Percentiles rank a stretch among this genome's conserved stretches.
Evolutionary conservation across 768 basidiomycete genomes (phyloP).

Genomic region (Leccinum boreale): DNA sequence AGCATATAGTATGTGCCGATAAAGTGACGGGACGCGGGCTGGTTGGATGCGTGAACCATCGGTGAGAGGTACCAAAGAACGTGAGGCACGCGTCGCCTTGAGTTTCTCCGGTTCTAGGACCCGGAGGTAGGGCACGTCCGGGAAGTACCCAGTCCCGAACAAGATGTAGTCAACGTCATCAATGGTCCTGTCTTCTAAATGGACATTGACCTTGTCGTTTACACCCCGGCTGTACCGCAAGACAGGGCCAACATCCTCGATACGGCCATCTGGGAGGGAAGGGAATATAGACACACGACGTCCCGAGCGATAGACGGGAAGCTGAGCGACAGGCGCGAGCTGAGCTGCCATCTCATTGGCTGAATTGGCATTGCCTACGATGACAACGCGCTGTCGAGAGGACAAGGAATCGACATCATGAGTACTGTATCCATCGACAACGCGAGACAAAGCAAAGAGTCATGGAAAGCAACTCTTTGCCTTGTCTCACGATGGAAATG

Average conservation of each 20-base stretch:
- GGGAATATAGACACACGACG: slow-evolving; percentile 43
- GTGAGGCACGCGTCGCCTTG: neutral
- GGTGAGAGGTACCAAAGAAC: slow-evolving; percentile 27
- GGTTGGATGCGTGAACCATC: slow-evolving; percentile 25
- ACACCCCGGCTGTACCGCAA: slow-evolving; percentile 26
- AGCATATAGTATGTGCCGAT: slow-evolving; percentile 46
- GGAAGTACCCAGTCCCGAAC: slow-evolving; percentile 47
- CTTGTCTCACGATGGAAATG: neutral
- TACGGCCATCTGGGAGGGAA: slow-evolving; percentile 41
- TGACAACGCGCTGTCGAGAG: slow-evolving; percentile 37
- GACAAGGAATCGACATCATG: neutral
- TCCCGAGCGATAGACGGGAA: slow-evolving; percentile 46
- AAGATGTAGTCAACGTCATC: slow-evolving; percentile 42
- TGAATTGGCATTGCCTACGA: slow-evolving; percentile 52
- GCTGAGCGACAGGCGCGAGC: slow-evolving; percentile 34
- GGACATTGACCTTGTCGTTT: slow-evolving; percentile 30
- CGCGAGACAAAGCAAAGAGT: neutral
- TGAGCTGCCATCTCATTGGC: slow-evolving; percentile 52
- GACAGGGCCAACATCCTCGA: slow-evolving; percentile 43
- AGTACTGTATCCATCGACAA: neutral
- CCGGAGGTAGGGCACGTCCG: slow-evolving; percentile 40
- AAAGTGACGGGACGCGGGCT: slow-evolving; percentile 41
- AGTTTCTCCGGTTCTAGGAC: slow-evolving; percentile 17
- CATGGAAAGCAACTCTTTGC: neutral
- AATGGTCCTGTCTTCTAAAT: slow-evolving; percentile 37